These are phyloP conservation scores for Cyclotella sp. DNA, from an alignment of 108 stramenopile genomes.

Conservation along the genomic window DNA sequence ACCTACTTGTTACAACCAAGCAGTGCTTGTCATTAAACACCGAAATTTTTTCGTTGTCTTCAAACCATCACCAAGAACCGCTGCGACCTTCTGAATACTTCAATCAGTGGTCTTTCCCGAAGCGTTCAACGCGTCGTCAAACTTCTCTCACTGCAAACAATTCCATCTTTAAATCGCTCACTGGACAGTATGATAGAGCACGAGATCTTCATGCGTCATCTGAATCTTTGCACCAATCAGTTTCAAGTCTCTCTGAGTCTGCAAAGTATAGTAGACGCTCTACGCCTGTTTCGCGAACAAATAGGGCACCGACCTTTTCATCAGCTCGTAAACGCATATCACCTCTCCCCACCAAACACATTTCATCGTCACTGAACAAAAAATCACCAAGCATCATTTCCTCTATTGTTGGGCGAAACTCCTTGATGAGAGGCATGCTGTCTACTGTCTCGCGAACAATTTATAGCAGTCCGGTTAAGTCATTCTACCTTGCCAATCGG, in stretches of 20 bases:
- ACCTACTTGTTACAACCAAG: conserved; percentile 37
- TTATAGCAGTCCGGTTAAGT: conserved; percentile 9
- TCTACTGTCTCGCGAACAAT: conserved; percentile 11
- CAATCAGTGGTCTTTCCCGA: conserved; percentile 25
- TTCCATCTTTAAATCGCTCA: conserved; percentile 49
- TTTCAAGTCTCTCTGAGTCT: conserved; percentile 18
- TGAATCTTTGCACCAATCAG: conserved; percentile 31
- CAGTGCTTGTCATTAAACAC: conserved; percentile 38
- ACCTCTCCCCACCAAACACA: conserved; percentile 12
- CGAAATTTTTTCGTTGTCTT: conserved; percentile 38
- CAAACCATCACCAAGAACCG: conserved; percentile 23
- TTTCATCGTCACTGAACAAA: conserved; percentile 21
- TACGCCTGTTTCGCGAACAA: not conserved
- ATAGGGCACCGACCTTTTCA: not conserved
- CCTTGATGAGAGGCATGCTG: conserved; percentile 17
- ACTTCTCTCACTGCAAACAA: conserved; percentile 32
- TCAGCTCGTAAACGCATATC: not conserved
- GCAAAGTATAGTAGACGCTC: not conserved
- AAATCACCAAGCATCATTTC: not conserved
- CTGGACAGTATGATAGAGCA: conserved; percentile 42
- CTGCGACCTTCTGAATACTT: conserved; percentile 48
- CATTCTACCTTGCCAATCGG: conserved; percentile 29
- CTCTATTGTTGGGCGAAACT: conserved; percentile 34
- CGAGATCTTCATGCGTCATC: conserved; percentile 34
- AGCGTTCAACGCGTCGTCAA: conserved; percentile 16